Evolutionary conservation across 2,329 filamentous ascomycete genomes (phyloP), one percentile per base, ranked within the genome.

Genomic region (Fonsecaea monophora): DNA sequence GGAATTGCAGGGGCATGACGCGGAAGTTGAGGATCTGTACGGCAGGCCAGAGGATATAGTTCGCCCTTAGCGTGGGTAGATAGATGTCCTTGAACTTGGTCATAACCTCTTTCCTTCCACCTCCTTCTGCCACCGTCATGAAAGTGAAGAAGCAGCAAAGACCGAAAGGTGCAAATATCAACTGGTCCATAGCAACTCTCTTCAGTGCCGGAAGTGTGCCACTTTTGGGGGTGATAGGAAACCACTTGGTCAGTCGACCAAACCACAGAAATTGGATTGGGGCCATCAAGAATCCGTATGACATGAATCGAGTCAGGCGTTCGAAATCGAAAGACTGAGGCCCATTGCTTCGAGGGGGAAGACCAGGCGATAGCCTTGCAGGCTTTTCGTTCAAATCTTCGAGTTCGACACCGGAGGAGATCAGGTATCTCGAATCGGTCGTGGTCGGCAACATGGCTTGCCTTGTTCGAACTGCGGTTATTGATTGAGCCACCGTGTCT

Each of bases 11-110:
- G 13, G 95, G 95, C 84, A 99, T 92, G 73, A 98, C 78, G 35
- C 94, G 87, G 82, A 99, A 99, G 83, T 99, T 99, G 81, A 99
- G 86, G 70, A 98, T 89, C 82, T 99, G 95, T 53, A 99, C 95
- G 5, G 91, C 88, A 30, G 95, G 95, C 95, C 95, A 99, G 30
- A 99, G 86, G 73, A 96, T 83, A 75, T 90, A 99, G 81, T 99
- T 99, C 73, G 94, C 94, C 83, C 97, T 97, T 72, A 99, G 83
- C 8, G 95, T 94, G 13, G 94, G 93, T 65, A 97, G 79, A 77
- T 97, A 99, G 80, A 98, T 94, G 76, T 97, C 94, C 75, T 91
- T 87, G 74, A 99, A 89, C 83, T 99, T 99, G 77, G 89, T 86
- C 68, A 85, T 81, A 58, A 99, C 85, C 7, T 92, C 94, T 67